Percentiles rank a stretch among this genome's conserved stretches.
Evolutionary conservation across 805 yeast genomes (phyloP).

Genomic region (Zygoascus bituminiphila): DNA sequence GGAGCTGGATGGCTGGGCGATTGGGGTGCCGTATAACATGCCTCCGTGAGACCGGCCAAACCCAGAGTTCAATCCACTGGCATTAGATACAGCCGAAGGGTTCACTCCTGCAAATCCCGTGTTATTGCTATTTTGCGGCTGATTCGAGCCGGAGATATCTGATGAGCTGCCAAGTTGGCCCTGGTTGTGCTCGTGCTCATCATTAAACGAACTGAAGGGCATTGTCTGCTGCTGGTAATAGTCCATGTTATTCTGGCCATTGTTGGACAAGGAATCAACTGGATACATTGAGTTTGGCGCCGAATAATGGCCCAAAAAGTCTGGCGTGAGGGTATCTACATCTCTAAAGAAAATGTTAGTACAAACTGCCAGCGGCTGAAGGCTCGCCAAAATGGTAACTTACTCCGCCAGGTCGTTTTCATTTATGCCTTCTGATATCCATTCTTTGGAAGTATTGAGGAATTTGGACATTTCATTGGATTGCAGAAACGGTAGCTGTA

Average conservation of each 20-base stretch:
- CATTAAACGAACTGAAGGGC: neutral
- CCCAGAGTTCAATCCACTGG: neutral
- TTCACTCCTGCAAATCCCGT: neutral
- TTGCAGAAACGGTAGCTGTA: constrained; percentile 20
- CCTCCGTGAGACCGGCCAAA: too few species aligned
- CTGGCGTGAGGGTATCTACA: constrained; percentile 13
- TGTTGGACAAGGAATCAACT: neutral
- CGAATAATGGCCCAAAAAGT: constrained; percentile 20
- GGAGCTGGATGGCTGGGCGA: too few species aligned
- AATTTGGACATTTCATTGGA: constrained; percentile 15
- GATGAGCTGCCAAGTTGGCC: neutral
- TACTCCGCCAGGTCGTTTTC: constrained; percentile 12
- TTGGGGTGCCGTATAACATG: too few species aligned
- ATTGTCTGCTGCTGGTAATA: neutral
- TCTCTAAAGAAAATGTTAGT: constrained; percentile 6
- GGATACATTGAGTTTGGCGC: constrained; percentile 1
- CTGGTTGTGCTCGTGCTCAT: neutral
- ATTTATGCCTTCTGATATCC: constrained; percentile 14
- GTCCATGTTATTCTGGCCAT: neutral
- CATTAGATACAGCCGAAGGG: neutral
- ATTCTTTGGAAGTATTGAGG: constrained; percentile 17
- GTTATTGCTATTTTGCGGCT: neutral
- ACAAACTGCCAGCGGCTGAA: neutral
- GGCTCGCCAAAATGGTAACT: neutral
- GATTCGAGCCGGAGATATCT: neutral